Evolutionary conservation across 2,329 filamentous ascomycete genomes (phyloP), one percentile per base, ranked within the genome.

Genomic region (Zasmidium angulare): DNA sequence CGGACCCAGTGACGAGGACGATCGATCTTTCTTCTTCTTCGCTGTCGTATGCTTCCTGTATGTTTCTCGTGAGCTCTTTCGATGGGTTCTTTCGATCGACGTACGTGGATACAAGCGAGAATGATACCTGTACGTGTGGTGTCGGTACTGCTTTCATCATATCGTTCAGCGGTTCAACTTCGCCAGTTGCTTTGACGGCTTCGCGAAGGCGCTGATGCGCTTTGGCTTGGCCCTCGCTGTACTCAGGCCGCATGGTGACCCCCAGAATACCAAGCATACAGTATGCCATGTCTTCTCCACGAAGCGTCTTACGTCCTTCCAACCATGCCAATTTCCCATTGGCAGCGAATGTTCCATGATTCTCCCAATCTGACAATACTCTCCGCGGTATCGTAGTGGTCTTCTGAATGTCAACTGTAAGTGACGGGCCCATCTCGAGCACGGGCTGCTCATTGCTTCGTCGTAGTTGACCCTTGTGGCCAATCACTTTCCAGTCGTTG

Each of bases 401-500:
- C 4, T 7, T 3, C 11, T 7, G n/a, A 4, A 43, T 17, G 3
- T 19, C n/a, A 4, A 17, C 6, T 7, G 36, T 19, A 14, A 43
- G 36, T 17, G 6, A 43, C 12, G 6, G 6, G 14, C 36, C 36
- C 9, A 19, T 17, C 6, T 43, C n/a, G n/a, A 43, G n/a, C 36
- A 14, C 7, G 11, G 4, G 11, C n/a, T 19, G n/a, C n/a, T n/a
- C n/a, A n/a, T n/a, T 43, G 36, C 36, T 19, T 7, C n/a, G 11
- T 7, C n/a, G 6, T 3, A 10, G 14, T 9, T 19, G 12, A 10
- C 56, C 56, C 17, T 60, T 62, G 20, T 57, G 53, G 3, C 60
- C 57, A 17, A 60, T 29, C 14, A 62, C 40, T 6, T 60, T 10
- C 60, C 60, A 60, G 11, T 54, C 20, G 14, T 26, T 43, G 11